These are phyloP conservation scores for Rhinocladiella similis DNA, from an alignment of 2,329 filamentous ascomycete genomes.

Conservation along the genomic window DNA sequence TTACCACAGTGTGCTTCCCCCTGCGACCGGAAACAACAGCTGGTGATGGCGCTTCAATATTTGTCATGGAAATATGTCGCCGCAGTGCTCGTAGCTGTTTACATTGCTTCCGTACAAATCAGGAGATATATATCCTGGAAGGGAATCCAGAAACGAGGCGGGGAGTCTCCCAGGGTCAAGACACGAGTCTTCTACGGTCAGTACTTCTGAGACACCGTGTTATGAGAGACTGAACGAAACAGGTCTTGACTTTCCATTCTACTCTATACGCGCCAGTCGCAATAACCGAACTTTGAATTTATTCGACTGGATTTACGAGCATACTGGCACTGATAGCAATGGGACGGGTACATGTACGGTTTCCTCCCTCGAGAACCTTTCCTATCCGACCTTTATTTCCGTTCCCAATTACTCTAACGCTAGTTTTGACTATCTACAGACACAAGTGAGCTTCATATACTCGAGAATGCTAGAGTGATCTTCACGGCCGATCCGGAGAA, in stretches of 20 bases:
- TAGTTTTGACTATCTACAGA: background rate
- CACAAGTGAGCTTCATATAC: slow-evolving; percentile 23
- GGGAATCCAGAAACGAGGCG: slow-evolving; percentile 15
- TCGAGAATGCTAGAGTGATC: slow-evolving; percentile 53
- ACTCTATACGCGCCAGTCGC: slow-evolving; percentile 20
- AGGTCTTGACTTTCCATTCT: slow-evolving; percentile 27
- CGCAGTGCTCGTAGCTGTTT: slow-evolving; percentile 5
- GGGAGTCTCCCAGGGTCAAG: slow-evolving; percentile 16
- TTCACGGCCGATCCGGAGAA: slow-evolving; percentile 85
- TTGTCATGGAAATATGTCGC: slow-evolving; percentile 20
- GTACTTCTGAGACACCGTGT: background rate
- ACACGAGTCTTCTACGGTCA: slow-evolving; percentile 24
- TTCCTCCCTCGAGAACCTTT: too few relatives aligned
- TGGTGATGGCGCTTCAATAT: slow-evolving; percentile 12
- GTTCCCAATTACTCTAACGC: too few relatives aligned
- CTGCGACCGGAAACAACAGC: background rate
- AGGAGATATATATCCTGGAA: slow-evolving; percentile 20
- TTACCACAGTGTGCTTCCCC: background rate
- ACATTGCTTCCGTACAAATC: slow-evolving; percentile 16
- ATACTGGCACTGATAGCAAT: slow-evolving; percentile 16
- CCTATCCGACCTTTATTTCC: too few relatives aligned
- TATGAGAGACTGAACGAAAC: background rate
- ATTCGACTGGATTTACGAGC: slow-evolving; percentile 23
- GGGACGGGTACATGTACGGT: slow-evolving; percentile 12
- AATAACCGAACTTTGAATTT: slow-evolving; percentile 26